Evolutionary conservation across 257 asterid genomes (phyloP).

Genomic region (Solanum megistacrolobum): DNA sequence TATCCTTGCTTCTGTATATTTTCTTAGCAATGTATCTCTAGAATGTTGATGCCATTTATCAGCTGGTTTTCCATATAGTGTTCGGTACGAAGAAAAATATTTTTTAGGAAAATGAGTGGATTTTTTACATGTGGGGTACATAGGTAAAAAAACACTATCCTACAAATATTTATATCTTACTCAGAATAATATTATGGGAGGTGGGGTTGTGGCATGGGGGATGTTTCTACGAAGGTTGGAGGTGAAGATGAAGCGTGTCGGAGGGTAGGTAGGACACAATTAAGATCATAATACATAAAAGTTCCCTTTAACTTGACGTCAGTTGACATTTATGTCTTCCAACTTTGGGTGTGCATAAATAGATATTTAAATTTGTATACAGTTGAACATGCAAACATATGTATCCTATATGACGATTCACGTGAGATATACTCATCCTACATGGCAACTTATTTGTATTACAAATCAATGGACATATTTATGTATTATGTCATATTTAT

Average conservation of each 20-base stretch:
- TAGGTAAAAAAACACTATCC: no score
- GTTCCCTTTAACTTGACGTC: no score
- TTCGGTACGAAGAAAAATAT: neutral
- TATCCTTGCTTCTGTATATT: neutral
- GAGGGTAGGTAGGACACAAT: neutral
- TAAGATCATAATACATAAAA: no score
- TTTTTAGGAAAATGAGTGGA: neutral
- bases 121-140: no score
- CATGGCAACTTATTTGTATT: neutral
- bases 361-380: no score
- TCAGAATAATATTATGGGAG: no score
- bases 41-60: neutral
- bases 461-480: neutral
- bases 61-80: neutral
- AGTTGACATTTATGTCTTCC: neutral
- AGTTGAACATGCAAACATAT: rapidly evolving
- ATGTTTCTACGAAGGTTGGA: neutral
- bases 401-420: neutral
- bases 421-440: no score
- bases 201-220: neutral
- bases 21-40: neutral
- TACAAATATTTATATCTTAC: no score
- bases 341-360: no score
- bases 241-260: neutral
- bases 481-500: neutral